Evolutionary conservation across 2,329 filamentous ascomycete genomes (phyloP).

Genomic region (Verticillium nonalfalfae): DNA sequence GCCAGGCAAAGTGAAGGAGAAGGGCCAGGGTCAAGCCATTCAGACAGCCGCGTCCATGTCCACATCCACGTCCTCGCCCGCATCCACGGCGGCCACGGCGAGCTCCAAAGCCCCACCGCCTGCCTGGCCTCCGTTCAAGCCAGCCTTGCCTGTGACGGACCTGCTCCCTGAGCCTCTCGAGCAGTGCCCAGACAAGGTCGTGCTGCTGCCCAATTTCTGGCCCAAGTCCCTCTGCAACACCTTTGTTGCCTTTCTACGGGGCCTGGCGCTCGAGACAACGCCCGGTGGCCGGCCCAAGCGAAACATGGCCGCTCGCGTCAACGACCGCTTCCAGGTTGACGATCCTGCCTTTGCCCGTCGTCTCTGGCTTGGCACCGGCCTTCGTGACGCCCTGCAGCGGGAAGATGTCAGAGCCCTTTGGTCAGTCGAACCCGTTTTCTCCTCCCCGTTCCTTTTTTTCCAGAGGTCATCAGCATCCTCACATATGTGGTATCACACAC

Average conservation of each 20-base stretch:
- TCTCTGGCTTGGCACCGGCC: conserved; percentile 71
- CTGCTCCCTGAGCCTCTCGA: conserved; percentile 52
- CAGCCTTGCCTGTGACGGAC: conserved; percentile 58
- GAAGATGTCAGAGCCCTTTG: conserved; percentile 32
- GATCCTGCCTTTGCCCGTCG: conserved; percentile 68
- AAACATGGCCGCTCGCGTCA: conserved; percentile 77
- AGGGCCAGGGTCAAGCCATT: background rate
- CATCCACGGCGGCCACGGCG: conserved; percentile 7
- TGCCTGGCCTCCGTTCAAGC: conserved; percentile 67
- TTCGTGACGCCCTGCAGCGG: conserved; percentile 54
- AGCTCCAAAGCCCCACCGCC: conserved; percentile 21
- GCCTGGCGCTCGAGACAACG: conserved; percentile 68
- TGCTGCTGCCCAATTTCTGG: conserved; percentile 69
- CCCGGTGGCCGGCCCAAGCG: conserved; percentile 66
- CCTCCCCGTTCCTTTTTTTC: background rate
- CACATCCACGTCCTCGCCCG: conserved; percentile 4
- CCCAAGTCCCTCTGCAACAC: conserved; percentile 67
- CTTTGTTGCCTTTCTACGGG: conserved; percentile 66
- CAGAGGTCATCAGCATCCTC: no score
- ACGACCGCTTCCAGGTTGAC: conserved; percentile 80
- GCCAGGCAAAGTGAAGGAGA: conserved; percentile 7
- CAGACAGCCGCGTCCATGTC: background rate
- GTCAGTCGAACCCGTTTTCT: conserved; percentile 24
- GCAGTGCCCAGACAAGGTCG: conserved; percentile 53
- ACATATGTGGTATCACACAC: background rate